Conservation (phyloP, 139 green algal genomes). For the Chlorella sorokiniana region DNA sequence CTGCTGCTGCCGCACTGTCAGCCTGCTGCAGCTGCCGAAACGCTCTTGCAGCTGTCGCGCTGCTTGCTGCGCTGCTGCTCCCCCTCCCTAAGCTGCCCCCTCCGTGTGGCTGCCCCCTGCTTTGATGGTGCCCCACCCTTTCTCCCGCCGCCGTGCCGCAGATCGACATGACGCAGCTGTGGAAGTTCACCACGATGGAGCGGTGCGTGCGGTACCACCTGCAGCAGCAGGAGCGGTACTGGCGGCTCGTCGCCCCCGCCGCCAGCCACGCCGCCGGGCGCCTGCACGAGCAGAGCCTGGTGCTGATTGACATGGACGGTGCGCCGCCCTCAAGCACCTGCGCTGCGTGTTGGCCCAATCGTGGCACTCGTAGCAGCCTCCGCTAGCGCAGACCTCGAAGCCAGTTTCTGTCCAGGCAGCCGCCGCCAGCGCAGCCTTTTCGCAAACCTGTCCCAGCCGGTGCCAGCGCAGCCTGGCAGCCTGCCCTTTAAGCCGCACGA, state of each 20-base stretch:
- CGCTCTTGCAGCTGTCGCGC: too few species aligned
- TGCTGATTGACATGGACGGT: constrained; percentile 89
- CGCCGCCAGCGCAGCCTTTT: too few species aligned
- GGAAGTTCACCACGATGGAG: constrained; percentile 81
- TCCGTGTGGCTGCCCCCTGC: not conserved
- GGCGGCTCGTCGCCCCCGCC: constrained; percentile 81
- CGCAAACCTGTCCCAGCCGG: too few species aligned
- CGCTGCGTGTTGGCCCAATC: too few species aligned
- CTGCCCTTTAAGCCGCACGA: too few species aligned
- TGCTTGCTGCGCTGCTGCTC: not conserved
- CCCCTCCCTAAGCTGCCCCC: not conserved
- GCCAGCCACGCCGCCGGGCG: constrained; percentile 61
- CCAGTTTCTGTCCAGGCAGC: too few species aligned
- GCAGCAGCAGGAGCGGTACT: constrained; percentile 83
- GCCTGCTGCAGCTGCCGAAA: not conserved
- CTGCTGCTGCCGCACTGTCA: not conserved
- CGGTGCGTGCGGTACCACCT: constrained; percentile 87
- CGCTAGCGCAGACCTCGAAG: too few species aligned
- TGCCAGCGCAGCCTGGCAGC: too few species aligned
- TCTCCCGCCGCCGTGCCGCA: too few species aligned
- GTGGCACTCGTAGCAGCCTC: too few species aligned
- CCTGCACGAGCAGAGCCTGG: constrained; percentile 84
- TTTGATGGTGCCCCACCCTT: not conserved
- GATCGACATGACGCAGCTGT: constrained; percentile 54
- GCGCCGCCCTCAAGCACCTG: too few species aligned